Conservation (phyloP, 768 basidiomycete genomes). For the Tylopilus vinaceipallidus region DNA sequence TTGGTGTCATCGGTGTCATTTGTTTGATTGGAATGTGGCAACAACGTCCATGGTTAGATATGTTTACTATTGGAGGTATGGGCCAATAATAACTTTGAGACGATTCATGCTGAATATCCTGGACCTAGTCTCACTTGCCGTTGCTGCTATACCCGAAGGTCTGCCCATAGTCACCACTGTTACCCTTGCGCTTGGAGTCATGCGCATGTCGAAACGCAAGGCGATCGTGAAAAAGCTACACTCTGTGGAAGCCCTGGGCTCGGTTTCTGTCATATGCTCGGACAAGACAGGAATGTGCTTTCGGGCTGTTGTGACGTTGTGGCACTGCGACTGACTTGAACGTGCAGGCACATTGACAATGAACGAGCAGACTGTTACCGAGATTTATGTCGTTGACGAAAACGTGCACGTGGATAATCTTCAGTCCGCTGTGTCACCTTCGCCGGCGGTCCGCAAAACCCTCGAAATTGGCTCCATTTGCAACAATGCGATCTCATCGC, state of each 20-base stretch:
- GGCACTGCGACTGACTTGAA: not conserved
- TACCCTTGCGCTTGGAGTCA: constrained; percentile 90
- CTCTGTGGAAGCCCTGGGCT: constrained; percentile 90
- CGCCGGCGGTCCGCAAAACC: constrained; percentile 69
- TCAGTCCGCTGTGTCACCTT: constrained; percentile 46
- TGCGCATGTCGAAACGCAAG: constrained; percentile 91
- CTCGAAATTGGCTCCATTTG: constrained; percentile 85
- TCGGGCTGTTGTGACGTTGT: not conserved
- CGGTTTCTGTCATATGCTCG: constrained; percentile 95
- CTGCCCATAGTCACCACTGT: constrained; percentile 97
- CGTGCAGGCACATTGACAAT: constrained; percentile 79
- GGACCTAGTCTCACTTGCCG: constrained; percentile 83
- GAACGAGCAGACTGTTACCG: constrained; percentile 94
- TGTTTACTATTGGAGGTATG: constrained; percentile 98
- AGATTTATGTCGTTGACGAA: constrained; percentile 87
- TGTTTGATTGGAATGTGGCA: constrained; percentile 88
- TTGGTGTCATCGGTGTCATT: constrained; percentile 92
- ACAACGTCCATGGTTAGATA: constrained; percentile 86
- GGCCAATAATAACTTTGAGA: not conserved
- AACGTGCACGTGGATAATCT: constrained; percentile 54
- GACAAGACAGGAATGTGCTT: constrained; percentile 81
- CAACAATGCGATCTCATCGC: constrained; percentile 73
- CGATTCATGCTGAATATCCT: constrained; percentile 9
- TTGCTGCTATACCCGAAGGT: constrained; percentile 98
- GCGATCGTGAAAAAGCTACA: constrained; percentile 98